A percentile compares a stretch with the other conserved stretches of the same genome.
Conservation (phyloP, 2,329 filamentous ascomycete species). For the Penicillium sp. region DNA sequence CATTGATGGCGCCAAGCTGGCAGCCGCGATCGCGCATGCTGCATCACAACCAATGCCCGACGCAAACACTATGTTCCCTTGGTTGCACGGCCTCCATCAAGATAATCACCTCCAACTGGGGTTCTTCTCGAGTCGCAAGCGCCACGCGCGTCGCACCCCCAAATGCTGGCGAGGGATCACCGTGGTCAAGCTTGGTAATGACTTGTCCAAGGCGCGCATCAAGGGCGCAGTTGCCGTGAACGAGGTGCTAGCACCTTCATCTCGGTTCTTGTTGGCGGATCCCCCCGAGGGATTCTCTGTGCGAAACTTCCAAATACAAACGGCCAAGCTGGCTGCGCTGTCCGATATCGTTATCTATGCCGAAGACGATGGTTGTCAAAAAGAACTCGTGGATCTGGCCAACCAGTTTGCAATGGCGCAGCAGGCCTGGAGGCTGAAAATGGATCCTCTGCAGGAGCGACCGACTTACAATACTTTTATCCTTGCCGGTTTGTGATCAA, state of each 20-base stretch:
- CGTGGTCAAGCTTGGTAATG: slow-evolving; percentile 84
- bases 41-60: slow-evolving; percentile 81
- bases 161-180: slow-evolving; percentile 78
- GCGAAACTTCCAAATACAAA: slow-evolving; percentile 95
- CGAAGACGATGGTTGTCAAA: slow-evolving; percentile 63
- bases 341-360: slow-evolving; percentile 95
- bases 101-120: slow-evolving; percentile 85
- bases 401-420: slow-evolving; percentile 73
- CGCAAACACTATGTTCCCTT: slow-evolving; percentile 86
- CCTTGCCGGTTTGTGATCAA: slow-evolving; percentile 53
- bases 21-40: slow-evolving; percentile 72
- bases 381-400: slow-evolving; percentile 66
- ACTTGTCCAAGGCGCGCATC: slow-evolving; percentile 71
- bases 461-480: slow-evolving; percentile 85
- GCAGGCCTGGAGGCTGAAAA: slow-evolving; percentile 68
- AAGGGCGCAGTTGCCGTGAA: slow-evolving; percentile 84
- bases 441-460: slow-evolving; percentile 57
- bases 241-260: slow-evolving; percentile 68
- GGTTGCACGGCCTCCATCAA: slow-evolving; percentile 90
- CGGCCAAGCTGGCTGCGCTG: slow-evolving; percentile 80
- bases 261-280: slow-evolving; percentile 77
- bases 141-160: slow-evolving; percentile 68
- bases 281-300: slow-evolving; percentile 91
- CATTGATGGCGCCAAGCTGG: slow-evolving; percentile 68
- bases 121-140: slow-evolving; percentile 81